Conservation (phyloP, 768 basidiomycete species). For the Macrolepiota dolichaula region DNA sequence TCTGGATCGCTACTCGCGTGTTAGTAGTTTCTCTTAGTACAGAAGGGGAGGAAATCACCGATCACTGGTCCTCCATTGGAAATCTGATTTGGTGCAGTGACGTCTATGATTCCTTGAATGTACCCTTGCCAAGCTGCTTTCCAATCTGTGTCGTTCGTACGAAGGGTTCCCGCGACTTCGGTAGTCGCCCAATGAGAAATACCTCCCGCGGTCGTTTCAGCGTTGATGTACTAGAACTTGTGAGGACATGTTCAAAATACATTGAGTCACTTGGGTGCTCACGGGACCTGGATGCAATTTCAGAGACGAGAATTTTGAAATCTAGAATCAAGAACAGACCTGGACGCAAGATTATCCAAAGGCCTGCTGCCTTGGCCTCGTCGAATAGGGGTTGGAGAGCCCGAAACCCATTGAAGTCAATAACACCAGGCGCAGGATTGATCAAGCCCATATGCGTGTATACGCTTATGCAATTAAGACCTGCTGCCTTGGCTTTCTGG, state of each 20-base stretch:
- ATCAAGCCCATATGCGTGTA: constrained; percentile 80
- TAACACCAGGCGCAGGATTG: constrained; percentile 69
- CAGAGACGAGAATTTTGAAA: not conserved
- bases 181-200: constrained; percentile 68
- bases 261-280: constrained; percentile 14
- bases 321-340: constrained; percentile 34
- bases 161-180: constrained; percentile 58
- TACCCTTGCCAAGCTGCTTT: constrained; percentile 69
- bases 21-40: not conserved
- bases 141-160: constrained; percentile 77
- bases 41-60: constrained; percentile 29
- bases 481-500: constrained; percentile 78
- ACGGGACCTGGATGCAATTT: constrained; percentile 32
- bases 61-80: constrained; percentile 73
- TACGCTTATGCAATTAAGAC: constrained; percentile 74
- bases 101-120: constrained; percentile 59
- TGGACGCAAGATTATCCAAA: constrained; percentile 79
- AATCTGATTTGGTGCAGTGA: constrained; percentile 64
- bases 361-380: constrained; percentile 66
- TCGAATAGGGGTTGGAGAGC: constrained; percentile 72
- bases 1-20: constrained; percentile 23
- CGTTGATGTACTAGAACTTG: constrained; percentile 60
- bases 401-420: constrained; percentile 73
- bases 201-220: constrained; percentile 79
- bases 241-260: not conserved